Conservation (phyloP, 306 rosid species). For the Luffa aegyptiaca region DNA sequence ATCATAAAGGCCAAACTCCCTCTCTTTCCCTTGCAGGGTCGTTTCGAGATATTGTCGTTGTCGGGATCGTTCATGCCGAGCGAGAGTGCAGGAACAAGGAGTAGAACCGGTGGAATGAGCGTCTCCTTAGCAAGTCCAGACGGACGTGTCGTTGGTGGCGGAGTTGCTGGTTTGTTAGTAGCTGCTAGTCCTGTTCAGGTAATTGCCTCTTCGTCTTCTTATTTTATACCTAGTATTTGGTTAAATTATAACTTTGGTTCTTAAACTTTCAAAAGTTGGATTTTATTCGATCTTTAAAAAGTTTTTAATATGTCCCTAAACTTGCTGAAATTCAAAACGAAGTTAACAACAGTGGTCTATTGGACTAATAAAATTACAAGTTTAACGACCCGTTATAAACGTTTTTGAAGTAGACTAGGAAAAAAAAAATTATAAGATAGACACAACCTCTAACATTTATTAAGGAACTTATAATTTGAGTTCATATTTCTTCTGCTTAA, state of each 20-base stretch:
- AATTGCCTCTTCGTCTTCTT: background rate
- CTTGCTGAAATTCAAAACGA: too few relatives aligned
- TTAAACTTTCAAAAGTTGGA: background rate
- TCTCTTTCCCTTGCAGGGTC: conserved; percentile 44
- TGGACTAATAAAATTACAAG: background rate
- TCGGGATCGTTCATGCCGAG: conserved; percentile 92
- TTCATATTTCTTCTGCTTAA: background rate
- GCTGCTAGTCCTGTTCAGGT: conserved; percentile 96
- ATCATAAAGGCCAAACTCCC: background rate
- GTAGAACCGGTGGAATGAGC: conserved; percentile 93
- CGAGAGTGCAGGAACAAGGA: conserved; percentile 64
- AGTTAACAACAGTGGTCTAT: too few relatives aligned
- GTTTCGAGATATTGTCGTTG: conserved; percentile 79
- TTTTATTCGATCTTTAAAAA: too few relatives aligned
- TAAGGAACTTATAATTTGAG: background rate
- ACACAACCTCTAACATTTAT: background rate
- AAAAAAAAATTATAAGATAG: too few relatives aligned
- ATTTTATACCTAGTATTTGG: background rate
- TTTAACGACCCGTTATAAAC: too few relatives aligned
- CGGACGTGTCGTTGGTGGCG: conserved; percentile 90
- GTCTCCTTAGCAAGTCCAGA: conserved; percentile 82
- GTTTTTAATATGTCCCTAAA: too few relatives aligned
- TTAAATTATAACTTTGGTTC: too few relatives aligned
- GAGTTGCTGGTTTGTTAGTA: conserved; percentile 81
- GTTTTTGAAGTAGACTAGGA: too few relatives aligned